Base-by-base conservation (phyloP, 2,329 filamentous ascomycete species). In the Trichoderma gracile region DNA sequence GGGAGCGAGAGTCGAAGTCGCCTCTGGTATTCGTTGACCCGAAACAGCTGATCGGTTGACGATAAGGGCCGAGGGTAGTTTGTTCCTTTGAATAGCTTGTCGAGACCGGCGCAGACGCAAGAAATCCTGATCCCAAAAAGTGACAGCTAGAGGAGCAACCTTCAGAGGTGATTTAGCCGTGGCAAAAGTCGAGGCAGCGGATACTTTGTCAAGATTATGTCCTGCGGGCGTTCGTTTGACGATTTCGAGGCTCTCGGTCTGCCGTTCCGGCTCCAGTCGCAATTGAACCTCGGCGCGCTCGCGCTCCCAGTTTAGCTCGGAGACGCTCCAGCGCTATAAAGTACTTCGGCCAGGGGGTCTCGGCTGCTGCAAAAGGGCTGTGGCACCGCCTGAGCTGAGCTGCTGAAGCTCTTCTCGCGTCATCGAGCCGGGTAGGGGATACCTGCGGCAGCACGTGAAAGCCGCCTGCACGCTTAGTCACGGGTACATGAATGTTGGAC, bases 271-370 rank as follows among this genome's bases (percentile, higher is more conserved):
- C 49, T 62, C 59, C 25, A 27, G n/a, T n/a, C n/a, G 42, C 33
- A 50, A 61, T 65, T 65, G 63, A 65, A 65, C 63, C 63, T 65
- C 63, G 63, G 63, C 63, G 63, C 63, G 63, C 55, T 55, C 63
- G 63, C 63, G 63, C 63, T 63, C 50, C 50, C 30, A 56, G 33
- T 38, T 38, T 49, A 40, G 14, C 50, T 54, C 57, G 49, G 63
- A 50, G 42, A 52, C 57, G 61, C 30, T 61, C 45, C 30, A 50
- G 54, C 56, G 63, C 56, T 54, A 56, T 14, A 14, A 38, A 38
- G 33, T 38, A 5, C 33, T 14, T 43, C 53, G 56, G 52, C 42
- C 49, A 61, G 55, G 63, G 63, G 56, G 47, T 14, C 55, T 65
- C 63, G 63, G 63, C 63, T 65, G 63, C 46, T 60, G 63, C 38